Evolutionary conservation across 176 grass and related monocot genomes (phyloP), one percentile per base, ranked within the genome.

Genomic region (Ensete ventricosum): DNA sequence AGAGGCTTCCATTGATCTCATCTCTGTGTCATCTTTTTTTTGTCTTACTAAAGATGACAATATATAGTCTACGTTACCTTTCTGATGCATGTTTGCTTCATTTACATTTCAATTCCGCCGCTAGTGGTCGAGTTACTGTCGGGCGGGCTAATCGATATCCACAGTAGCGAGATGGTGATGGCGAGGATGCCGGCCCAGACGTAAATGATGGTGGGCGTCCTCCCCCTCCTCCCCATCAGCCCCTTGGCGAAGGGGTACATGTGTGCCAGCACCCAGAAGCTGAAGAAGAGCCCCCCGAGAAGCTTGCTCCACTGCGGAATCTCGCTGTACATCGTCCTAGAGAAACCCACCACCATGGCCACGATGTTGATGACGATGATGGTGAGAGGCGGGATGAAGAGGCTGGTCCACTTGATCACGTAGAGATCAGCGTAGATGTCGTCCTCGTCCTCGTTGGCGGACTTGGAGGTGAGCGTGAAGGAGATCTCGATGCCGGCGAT

Each of bases 191-290:
- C 91, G 29, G 84, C 85, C 88, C 88, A 90, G n/a, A 88, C 91
- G 76, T 87, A 94, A 62, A 90, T 80, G 80, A 94, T 83, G 25
- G 91, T 94, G 0, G 88, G 91, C 11, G 74, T 84, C 8, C 88
- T 55, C 0, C 88, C 91, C 8, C 91, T 85, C 0, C 85, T 85
- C 0, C 91, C 91, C 91, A 94, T 94, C 64, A 94, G 80, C 8
- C 91, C 91, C 85, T 94, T 94, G 29, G 85, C 85, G 78, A 94
- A 94, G 1, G 91, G 91, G 83, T 94, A 94, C 87, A 90, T 87
- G 73, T 94, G 91, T 8, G 88, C 85, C 10, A 90, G 85, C 64
- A 94, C 91, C 91, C 91, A 94, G 81, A 90, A 94, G 85, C 91
- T 94, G 83, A 94, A 94, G 88, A 94, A 94, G 0, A 88, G 84